Evolutionary conservation across 192 early-diverging fungal genomes (phyloP).

Genomic region (Entomortierella parvispora): DNA sequence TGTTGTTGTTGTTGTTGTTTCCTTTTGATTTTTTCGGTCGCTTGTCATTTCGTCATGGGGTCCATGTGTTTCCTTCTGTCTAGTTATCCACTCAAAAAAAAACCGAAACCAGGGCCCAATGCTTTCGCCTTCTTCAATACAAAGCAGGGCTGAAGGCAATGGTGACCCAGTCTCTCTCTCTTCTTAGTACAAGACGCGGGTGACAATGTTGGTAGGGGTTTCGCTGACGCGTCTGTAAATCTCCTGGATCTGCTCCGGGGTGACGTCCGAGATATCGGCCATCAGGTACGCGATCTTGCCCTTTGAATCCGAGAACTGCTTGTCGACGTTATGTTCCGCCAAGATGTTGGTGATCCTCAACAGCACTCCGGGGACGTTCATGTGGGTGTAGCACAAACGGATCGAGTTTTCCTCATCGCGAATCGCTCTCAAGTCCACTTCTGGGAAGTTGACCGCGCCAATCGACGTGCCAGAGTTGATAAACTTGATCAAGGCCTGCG

Average conservation of each 20-base stretch:
- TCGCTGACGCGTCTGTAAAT: slow-evolving; percentile 72
- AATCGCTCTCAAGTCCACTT: slow-evolving; percentile 90
- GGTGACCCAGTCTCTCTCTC: too few species aligned
- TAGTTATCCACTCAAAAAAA: too few species aligned
- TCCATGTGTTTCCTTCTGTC: too few species aligned
- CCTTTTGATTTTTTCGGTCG: too few species aligned
- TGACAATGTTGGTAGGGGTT: slow-evolving; percentile 80
- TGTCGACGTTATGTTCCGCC: slow-evolving; percentile 96
- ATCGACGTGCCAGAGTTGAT: slow-evolving; percentile 90
- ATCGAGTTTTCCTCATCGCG: slow-evolving; percentile 74
- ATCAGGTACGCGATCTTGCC: slow-evolving; percentile 95
- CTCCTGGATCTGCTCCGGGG: slow-evolving; percentile 70
- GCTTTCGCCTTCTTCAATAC: too few species aligned
- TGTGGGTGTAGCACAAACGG: slow-evolving; percentile 93
- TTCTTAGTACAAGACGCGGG: slow-evolving; percentile 81
- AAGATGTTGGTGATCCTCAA: slow-evolving; percentile 91
- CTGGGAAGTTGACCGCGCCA: slow-evolving; percentile 97
- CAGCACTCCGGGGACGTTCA: slow-evolving; percentile 56
- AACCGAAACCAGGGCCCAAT: too few species aligned
- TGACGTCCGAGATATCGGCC: slow-evolving; percentile 93
- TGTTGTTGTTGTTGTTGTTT: too few species aligned
- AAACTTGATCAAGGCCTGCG: slow-evolving; percentile 83
- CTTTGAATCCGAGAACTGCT: slow-evolving; percentile 97
- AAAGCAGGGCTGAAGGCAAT: too few species aligned
- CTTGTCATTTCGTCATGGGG: too few species aligned